Percentiles rank a stretch among this genome's conserved stretches.
Conservation (phyloP, 768 basidiomycete species). For the Boletus rufocinnamomeus region DNA sequence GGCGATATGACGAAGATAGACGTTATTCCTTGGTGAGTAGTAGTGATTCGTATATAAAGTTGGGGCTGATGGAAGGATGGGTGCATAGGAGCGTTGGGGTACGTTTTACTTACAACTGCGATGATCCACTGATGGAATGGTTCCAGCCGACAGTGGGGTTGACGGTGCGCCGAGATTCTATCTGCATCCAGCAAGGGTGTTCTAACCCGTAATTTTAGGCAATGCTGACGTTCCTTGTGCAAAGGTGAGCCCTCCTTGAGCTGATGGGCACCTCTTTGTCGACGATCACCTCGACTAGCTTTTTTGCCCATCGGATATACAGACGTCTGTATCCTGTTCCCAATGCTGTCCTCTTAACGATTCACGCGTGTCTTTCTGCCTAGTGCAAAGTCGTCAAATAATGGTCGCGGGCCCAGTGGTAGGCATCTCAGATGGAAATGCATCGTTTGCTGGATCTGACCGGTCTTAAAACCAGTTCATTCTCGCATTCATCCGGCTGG, state of each 20-base stretch:
- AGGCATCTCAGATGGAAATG: not conserved
- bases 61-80: constrained; percentile 2
- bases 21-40: constrained; percentile 26
- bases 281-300: constrained; percentile 13
- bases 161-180: constrained; percentile 16
- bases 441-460: not conserved
- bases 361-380: not conserved
- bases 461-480: constrained; percentile 7
- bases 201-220: constrained; percentile 16
- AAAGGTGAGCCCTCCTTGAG: constrained; percentile 11
- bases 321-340: constrained; percentile 13
- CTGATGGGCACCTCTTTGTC: not conserved
- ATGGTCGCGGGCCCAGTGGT: constrained; percentile 13
- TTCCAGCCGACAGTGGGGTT: constrained; percentile 23
- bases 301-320: constrained; percentile 31
- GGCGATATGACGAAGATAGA: constrained; percentile 16
- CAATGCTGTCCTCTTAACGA: not conserved
- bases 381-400: constrained; percentile 18
- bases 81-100: constrained; percentile 29
- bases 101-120: not conserved
- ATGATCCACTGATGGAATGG: not conserved
- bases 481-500: constrained; percentile 21
- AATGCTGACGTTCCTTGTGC: constrained; percentile 27
- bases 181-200: not conserved
- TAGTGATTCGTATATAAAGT: no score